Base-by-base conservation (phyloP, 257 asterid species). In the Rubia yunnanensis region DNA sequence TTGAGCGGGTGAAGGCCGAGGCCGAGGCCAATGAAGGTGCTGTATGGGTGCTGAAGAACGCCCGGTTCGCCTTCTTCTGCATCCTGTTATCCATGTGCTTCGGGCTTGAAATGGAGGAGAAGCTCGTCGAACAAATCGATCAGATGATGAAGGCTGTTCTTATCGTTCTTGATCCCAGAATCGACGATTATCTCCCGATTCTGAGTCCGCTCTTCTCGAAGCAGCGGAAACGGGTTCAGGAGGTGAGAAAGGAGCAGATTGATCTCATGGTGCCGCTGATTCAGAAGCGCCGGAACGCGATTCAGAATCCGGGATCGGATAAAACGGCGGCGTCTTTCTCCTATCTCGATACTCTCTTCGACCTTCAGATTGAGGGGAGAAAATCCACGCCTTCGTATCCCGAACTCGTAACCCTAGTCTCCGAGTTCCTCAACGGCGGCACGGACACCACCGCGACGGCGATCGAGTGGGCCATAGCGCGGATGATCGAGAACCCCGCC, bases 401-500 rank as follows among this genome's bases (percentile, higher is more conserved):
- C 0, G 98, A 89, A 28, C 72, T 92, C 31, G 96, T 92, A 0
- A 87, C 97, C 1, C 80, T 92, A 1, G 82, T 89, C 27, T 92
- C 98, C 0, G 98, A 92, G 72, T 84, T 92, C 69, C 34, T 92
- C 23, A 92, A 89, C 27, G 98, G 98, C 9, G 98, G 98, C 6
- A 92, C 98, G 1, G 98, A 89, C 83, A 92, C 98, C 0, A 92
- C 97, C 4, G 98, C 81, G 22, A 87, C 96, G 5, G 94, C 95
- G 9, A 62, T 92, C 48, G 98, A 92, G 66, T 92, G 97, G 97
- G 98, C 87, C 22, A 67, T 87, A 6, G 98, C 86, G 9, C 68
- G 97, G 36, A 46, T 92, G 69, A 87, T 92, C 60, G 89, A 87
- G 10, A 82, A 89, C 20, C 97, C 94, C 2, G 55, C 57, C 0